Percentiles rank a stretch among this genome's conserved stretches.
These are phyloP conservation scores for Durio zibethinus DNA, from an alignment of 345 rosid species.

Conservation along the genomic window DNA sequence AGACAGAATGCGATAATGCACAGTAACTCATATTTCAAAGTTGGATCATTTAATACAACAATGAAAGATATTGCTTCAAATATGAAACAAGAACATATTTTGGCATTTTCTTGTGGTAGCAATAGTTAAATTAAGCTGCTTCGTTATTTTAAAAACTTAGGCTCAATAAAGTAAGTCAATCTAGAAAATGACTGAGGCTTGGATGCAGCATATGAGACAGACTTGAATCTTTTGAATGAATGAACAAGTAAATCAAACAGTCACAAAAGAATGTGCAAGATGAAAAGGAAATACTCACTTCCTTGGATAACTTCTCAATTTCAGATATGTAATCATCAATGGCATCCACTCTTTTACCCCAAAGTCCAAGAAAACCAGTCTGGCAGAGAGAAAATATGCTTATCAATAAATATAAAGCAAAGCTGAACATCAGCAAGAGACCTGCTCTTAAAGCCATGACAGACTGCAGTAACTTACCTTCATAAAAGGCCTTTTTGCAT, in stretches of 20 bases:
- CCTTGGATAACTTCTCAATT: conserved; percentile 59
- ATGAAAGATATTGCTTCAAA: neutral
- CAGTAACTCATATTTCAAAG: neutral
- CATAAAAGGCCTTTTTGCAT: conserved; percentile 43
- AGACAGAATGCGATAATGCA: neutral
- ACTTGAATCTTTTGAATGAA: neutral
- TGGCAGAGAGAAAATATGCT: conserved; percentile 25
- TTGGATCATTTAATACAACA: neutral
- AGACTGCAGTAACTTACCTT: conserved; percentile 49
- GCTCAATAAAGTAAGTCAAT: neutral
- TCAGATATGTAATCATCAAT: conserved; percentile 59
- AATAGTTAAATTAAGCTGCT: neutral
- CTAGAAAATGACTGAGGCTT: neutral
- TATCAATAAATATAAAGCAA: neutral
- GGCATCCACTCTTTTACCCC: conserved; percentile 80
- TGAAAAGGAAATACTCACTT: conserved; percentile 43
- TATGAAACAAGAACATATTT: neutral
- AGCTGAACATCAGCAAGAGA: conserved; percentile 7
- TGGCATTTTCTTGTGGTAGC: neutral
- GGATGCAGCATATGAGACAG: neutral
- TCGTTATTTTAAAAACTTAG: neutral
- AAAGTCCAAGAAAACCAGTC: conserved; percentile 85
- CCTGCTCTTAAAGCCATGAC: conserved; percentile 6
- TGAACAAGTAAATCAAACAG: neutral
- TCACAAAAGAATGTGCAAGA: neutral